Evolutionary conservation across 371 early-diverging fungal genomes (phyloP).

Genomic region (Mortierella sp.): DNA sequence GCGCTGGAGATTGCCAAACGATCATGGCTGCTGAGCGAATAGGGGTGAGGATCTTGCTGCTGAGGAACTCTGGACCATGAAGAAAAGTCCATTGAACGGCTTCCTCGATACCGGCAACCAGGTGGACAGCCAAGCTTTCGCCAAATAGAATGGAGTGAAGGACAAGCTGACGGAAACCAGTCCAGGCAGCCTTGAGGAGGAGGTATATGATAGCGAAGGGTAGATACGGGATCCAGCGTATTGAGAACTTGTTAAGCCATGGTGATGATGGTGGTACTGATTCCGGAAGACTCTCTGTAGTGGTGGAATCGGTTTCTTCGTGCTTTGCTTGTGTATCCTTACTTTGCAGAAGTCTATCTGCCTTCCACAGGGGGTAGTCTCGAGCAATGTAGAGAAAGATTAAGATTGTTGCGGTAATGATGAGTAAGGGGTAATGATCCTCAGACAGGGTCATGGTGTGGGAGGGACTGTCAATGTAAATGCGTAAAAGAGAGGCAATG

Average conservation of each 20-base stretch:
- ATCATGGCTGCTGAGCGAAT: background rate
- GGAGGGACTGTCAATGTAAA: constrained; percentile 1
- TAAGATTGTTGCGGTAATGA: background rate
- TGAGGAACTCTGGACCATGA: constrained; percentile 33
- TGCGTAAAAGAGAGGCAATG: no score
- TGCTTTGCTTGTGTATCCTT: background rate
- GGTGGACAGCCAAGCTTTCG: constrained; percentile 10
- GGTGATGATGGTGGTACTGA: background rate
- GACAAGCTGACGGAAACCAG: constrained; percentile 26
- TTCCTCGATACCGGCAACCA: constrained; percentile 8
- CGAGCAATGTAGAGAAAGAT: constrained; percentile 31
- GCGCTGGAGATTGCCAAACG: constrained; percentile 18
- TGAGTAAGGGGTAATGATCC: constrained; percentile 2
- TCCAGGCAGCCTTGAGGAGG: constrained; percentile 26
- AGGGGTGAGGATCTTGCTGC: constrained; percentile 11
- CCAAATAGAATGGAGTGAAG: constrained; percentile 24
- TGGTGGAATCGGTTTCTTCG: background rate
- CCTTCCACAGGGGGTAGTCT: constrained; percentile 42
- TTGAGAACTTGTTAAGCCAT: constrained; percentile 27
- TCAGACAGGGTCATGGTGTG: background rate
- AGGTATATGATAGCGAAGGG: constrained; percentile 49
- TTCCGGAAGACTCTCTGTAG: background rate
- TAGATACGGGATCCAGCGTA: constrained; percentile 49
- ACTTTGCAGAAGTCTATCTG: background rate
- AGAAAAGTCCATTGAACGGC: constrained; percentile 23